phyloP scores from a whole-genome alignment of 1,284 basidiomycete genomes.

The Malassezia obtusa region DNA sequence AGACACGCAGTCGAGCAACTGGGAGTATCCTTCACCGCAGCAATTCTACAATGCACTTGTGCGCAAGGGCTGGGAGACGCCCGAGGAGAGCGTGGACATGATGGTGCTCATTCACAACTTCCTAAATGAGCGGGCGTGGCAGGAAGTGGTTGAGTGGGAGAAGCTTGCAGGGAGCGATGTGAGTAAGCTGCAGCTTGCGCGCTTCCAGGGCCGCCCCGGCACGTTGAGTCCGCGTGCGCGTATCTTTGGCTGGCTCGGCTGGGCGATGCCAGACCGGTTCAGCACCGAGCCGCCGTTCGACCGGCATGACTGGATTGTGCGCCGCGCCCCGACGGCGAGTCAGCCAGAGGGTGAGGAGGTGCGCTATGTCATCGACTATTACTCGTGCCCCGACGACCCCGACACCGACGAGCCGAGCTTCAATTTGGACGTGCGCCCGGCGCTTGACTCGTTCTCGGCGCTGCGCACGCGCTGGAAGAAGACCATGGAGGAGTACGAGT shows the following conservation, averaged over 20 bases:
- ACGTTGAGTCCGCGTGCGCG: conserved; percentile 71
- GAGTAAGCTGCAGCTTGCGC: conserved; percentile 58
- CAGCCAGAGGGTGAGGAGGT: conserved; percentile 27
- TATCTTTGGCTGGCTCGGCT: conserved; percentile 71
- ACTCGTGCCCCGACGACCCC: conserved; percentile 31
- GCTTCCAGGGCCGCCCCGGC: conserved; percentile 82
- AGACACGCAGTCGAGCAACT: conserved; percentile 50
- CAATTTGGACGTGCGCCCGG: conserved; percentile 38
- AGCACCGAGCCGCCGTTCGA: conserved; percentile 90
- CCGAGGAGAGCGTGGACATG: conserved; percentile 86
- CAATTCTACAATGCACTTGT: conserved; percentile 97
- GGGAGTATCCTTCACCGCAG: conserved; percentile 97
- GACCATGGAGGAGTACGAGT: conserved; percentile 32
- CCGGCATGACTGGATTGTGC: conserved; percentile 95
- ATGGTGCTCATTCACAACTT: conserved; percentile 99
- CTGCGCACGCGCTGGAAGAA: conserved; percentile 25
- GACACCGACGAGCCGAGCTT: conserved; percentile 38
- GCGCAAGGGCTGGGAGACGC: conserved; percentile 94
- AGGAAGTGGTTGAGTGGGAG: conserved; percentile 92
- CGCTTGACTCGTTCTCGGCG: conserved; percentile 31
- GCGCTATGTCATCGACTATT: conserved; percentile 48
- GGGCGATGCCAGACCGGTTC: conserved; percentile 76
- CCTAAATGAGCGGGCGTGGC: conserved; percentile 91
- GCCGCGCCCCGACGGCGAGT: conserved; percentile 52
- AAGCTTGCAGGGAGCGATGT: conserved; percentile 31